A percentile compares a stretch with the other conserved stretches of the same genome.
Conservation (phyloP, 768 basidiomycete genomes). For the Mycena floridula region DNA sequence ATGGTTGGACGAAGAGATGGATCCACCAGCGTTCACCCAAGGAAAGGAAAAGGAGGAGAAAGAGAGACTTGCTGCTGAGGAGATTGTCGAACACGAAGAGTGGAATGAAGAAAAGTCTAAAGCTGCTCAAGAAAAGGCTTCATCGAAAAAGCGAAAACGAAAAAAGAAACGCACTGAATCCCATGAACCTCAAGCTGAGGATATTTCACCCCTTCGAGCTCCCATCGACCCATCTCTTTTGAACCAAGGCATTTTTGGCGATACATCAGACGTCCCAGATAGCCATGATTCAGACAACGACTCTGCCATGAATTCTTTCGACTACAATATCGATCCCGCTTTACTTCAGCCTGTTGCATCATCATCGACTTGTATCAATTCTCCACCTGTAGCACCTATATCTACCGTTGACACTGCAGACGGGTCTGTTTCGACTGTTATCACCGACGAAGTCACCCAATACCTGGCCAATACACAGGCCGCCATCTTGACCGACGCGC, state of each 20-base stretch:
- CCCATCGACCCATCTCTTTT: conserved; percentile 55
- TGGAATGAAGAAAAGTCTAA: conserved; percentile 19
- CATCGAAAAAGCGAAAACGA: conserved; percentile 27
- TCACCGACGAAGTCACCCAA: conserved; percentile 65
- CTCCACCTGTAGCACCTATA: conserved; percentile 3
- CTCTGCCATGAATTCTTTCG: conserved; percentile 27
- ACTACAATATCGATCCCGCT: conserved; percentile 59
- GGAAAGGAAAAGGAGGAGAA: conserved; percentile 67
- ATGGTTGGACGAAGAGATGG: conserved; percentile 88
- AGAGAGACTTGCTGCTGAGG: conserved; percentile 35
- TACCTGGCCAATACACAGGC: conserved; percentile 62
- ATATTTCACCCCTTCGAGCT: conserved; percentile 18
- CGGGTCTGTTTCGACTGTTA: conserved; percentile 51
- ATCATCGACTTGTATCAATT: conserved; percentile 14
- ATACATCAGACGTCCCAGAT: conserved; percentile 30
- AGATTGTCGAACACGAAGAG: conserved; percentile 21
- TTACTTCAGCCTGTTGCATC: conserved; percentile 36
- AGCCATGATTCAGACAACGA: conserved; percentile 41
- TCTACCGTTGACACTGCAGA: conserved; percentile 33
- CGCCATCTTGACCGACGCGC: conserved; percentile 48
- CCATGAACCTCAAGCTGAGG: conserved; percentile 9
- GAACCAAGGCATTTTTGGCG: conserved; percentile 62
- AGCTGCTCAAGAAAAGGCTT: conserved; percentile 20
- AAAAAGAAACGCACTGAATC: conserved; percentile 27
- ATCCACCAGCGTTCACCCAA: conserved; percentile 84